These are phyloP conservation scores for Kwoniella botswanensis DNA, from an alignment of 768 basidiomycete genomes.

Conservation along the genomic window DNA sequence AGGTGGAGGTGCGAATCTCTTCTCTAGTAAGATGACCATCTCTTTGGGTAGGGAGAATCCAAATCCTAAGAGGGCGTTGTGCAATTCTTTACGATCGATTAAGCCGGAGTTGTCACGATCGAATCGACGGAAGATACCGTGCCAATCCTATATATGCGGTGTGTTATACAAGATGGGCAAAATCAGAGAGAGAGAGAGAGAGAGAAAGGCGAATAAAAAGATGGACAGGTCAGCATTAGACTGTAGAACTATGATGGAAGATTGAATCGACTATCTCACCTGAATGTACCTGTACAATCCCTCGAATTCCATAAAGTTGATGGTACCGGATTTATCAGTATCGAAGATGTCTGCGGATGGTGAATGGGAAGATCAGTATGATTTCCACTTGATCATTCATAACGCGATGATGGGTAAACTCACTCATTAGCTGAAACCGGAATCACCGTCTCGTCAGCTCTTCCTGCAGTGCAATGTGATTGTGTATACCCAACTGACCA, in stretches of 20 bases:
- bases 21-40: constrained; percentile 56
- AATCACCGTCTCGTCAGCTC: not conserved
- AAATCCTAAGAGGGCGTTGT: constrained; percentile 55
- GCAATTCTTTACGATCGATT: constrained; percentile 57
- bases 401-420: constrained; percentile 45
- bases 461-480: too few relatives aligned
- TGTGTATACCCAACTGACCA: constrained; percentile 52
- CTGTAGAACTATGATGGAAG: too few relatives aligned
- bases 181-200: too few relatives aligned
- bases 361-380: not conserved
- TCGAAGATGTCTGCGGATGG: constrained; percentile 54
- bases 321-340: constrained; percentile 55
- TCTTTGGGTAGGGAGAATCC: constrained; percentile 55
- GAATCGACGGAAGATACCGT: constrained; percentile 58
- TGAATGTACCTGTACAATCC: constrained; percentile 57
- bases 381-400: too few relatives aligned
- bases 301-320: constrained; percentile 58
- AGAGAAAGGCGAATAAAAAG: too few relatives aligned
- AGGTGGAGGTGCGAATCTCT: constrained; percentile 54
- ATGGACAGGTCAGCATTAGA: not conserved
- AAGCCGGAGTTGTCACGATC: constrained; percentile 56
- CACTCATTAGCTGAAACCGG: constrained; percentile 45
- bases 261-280: constrained; percentile 28
- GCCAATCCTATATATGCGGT: constrained; percentile 49
- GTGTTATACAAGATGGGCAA: too few relatives aligned